These are phyloP conservation scores for Flaveria brownii DNA, from an alignment of 129 eudicot species.

Conservation along the genomic window DNA sequence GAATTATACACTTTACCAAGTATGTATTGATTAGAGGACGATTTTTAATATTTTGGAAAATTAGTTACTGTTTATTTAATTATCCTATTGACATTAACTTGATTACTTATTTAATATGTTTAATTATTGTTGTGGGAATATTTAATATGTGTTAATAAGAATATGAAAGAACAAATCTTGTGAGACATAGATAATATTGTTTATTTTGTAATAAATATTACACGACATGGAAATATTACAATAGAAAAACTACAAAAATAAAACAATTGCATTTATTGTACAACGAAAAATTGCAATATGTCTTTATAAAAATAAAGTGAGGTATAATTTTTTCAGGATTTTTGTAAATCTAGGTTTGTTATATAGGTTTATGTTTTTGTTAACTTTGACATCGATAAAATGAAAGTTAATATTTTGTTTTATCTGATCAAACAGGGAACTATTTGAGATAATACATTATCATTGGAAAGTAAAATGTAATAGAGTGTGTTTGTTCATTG, in stretches of 20 bases:
- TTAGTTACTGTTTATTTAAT: background rate
- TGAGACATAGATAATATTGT: slow-evolving; percentile 8
- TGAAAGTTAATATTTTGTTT: too few species aligned
- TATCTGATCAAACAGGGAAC: too few species aligned
- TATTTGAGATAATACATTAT: too few species aligned
- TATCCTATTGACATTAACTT: background rate
- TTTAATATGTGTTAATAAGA: background rate
- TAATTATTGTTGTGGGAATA: background rate
- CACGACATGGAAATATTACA: background rate
- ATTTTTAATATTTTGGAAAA: background rate
- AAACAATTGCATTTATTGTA: slow-evolving; percentile 8
- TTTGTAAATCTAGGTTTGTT: too few species aligned
- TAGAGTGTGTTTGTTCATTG: too few species aligned
- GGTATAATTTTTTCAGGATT: background rate
- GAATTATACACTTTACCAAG: background rate
- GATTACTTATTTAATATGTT: background rate
- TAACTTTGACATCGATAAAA: too few species aligned
- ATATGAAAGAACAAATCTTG: background rate
- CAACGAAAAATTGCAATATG: background rate
- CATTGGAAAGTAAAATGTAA: too few species aligned
- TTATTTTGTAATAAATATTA: background rate
- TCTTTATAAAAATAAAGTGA: background rate
- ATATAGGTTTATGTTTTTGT: too few species aligned
- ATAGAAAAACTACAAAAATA: background rate
- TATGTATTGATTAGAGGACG: background rate